Base-by-base conservation (phyloP, 2,329 filamentous ascomycete species). In the Fusarium falciforme region DNA sequence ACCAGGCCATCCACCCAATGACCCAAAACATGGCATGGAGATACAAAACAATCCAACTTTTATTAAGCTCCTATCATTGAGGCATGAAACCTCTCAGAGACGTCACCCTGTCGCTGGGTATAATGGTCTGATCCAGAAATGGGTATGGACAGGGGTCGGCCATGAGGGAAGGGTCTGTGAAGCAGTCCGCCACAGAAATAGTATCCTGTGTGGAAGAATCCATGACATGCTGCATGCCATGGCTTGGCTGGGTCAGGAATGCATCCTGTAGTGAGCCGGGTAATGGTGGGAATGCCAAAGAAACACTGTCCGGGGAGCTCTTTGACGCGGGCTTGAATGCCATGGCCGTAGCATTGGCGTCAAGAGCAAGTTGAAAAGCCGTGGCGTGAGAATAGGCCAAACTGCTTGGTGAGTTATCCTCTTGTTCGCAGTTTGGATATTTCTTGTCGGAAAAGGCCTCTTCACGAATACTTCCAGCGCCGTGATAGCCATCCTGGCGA, bases 361-460 rank as follows among this genome's bases (percentile, higher is more conserved):
- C 47, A 2, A 52, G 47, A 2, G 10, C 47, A n/a, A 52, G 47
- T 52, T 52, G 47, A 52, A 52, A 52, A 7, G 47, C 11, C 6
- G 47, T n/a, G 47, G 47, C 16, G 10, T 52, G 31, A 8, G 16
- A n/a, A 2, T 20, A 40, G 3, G 12, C 12, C 14, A 57, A 36
- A 2, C 31, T 54, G 2, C 36, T 27, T 9, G 27, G 29, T 5
- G 40, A 49, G 20, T n/a, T 29, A 6, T 61, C 27, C 1, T 61
- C 29, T 22, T 25, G 29, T 38, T 55, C 42, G 2, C n/a, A 25
- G 4, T 33, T 40, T 5, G 61, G 27, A 1, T 62, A 59, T 12
- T 67, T 44, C 20, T 62, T 72, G 3, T 74, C 71, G 0, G 67
- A 72, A 29, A 72, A 74, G 2, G 70, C 71, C 27, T 70, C 66